Evolutionary conservation across 805 yeast genomes (phyloP), one percentile per base, ranked within the genome.

Genomic region (Kuraishia ogatae): DNA sequence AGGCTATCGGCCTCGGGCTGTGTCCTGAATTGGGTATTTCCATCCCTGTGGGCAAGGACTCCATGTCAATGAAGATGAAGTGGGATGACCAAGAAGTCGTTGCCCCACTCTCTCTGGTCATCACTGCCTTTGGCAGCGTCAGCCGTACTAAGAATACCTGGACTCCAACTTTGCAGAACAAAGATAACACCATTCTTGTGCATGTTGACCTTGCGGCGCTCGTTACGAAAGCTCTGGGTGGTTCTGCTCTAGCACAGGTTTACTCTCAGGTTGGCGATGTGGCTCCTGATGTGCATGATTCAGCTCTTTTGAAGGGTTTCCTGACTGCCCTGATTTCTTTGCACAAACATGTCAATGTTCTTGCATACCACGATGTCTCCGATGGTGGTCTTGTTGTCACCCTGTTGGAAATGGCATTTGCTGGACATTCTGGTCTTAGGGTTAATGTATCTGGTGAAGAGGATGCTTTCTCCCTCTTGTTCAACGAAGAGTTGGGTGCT

Each of bases 31-130:
- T 94, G 61, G 97, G 96, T 50, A 74, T 94, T 58, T 79, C 96
- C 21, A 90, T 94, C 56, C 99, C 99, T 15, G 99, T 94, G 43
- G 99, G 99, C 62, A 94, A 94, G 74, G 99, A 94, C 71, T 91
- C 97, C 39, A 91, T 94, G 97, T 91, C 98, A 22, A 93, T 94
- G 99, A 90, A 91, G 75, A 94, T 94, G 98, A 85, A 87, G 65
- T 94, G 99, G 99, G 89, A 80, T 52, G 82, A 84, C 60, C 89
- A 86, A 64, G 96, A 90, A 71, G 98, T 94, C 49, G 84, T 94
- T 58, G 90, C 97, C n/a, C 99, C 99, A 51, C 76, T 94, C 66
- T 87, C 97, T 13, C 81, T 93, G 64, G 87, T 89, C 51, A 79
- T 93, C 62, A 92, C 99, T 22, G 94, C 98, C 0, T 94, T 93